phyloP scores from a whole-genome alignment of 495 filamentous ascomycete species.

The Coniosporium apollinis region DNA sequence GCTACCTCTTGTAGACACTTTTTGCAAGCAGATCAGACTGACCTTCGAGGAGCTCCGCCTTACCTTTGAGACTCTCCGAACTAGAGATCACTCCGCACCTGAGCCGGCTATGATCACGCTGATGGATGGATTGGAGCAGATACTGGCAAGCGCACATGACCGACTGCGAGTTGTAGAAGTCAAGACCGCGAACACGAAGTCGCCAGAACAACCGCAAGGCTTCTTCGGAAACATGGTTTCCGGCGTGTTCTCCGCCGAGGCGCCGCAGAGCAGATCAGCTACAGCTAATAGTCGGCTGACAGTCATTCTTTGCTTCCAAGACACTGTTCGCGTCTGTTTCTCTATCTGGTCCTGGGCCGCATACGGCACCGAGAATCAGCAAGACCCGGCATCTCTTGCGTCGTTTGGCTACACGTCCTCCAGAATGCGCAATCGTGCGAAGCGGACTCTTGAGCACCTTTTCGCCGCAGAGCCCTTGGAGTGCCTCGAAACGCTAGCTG shows the following conservation, averaged over 20 bases:
- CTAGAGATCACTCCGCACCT: conserved; percentile 24
- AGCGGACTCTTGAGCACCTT: conserved; percentile 77
- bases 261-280: conserved; percentile 51
- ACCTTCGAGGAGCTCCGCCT: conserved; percentile 43
- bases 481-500: conserved; percentile 77
- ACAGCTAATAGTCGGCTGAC: conserved; percentile 89
- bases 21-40: conserved; percentile 56
- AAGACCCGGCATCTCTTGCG: conserved; percentile 54
- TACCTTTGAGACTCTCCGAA: neutral
- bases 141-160: conserved; percentile 77
- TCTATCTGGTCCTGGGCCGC: conserved; percentile 88
- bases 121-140: conserved; percentile 76
- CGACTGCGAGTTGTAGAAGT: conserved; percentile 60
- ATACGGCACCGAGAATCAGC: conserved; percentile 35
- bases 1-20: conserved; percentile 74
- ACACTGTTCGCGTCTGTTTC: conserved; percentile 81
- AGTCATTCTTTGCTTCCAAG: conserved; percentile 90
- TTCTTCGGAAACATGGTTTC: conserved; percentile 98
- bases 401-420: conserved; percentile 82
- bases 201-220: conserved; percentile 68
- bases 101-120: conserved; percentile 60
- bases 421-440: conserved; percentile 73
- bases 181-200: conserved; percentile 48
- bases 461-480: conserved; percentile 91
- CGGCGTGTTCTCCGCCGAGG: conserved; percentile 71